Conservation (phyloP, 2,329 filamentous ascomycete species). For the Calonectria pauciramosa region DNA sequence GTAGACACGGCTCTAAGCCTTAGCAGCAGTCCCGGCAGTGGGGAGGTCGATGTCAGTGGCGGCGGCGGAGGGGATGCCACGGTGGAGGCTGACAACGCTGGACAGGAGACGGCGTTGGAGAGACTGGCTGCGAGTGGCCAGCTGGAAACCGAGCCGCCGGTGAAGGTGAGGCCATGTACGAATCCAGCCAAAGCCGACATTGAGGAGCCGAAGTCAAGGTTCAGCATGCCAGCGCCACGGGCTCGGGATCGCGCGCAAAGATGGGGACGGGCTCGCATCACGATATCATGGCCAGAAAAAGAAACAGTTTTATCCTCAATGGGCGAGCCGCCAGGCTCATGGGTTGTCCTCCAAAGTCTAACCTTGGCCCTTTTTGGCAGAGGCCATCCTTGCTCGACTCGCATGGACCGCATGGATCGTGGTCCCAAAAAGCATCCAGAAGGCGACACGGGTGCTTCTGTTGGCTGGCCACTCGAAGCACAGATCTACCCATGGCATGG, state of each 20-base stretch:
- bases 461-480: constrained; percentile 15
- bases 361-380: not conserved
- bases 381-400: constrained; percentile 9
- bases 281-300: constrained; percentile 13
- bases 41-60: constrained; percentile 16
- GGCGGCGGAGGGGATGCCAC: constrained; percentile 23
- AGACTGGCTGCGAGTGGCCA: not conserved
- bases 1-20: not conserved
- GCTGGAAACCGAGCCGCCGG: not conserved
- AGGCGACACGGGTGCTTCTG: not conserved
- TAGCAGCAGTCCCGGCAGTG: constrained; percentile 10
- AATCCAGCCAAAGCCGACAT: not conserved
- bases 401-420: constrained; percentile 17
- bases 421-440: constrained; percentile 4
- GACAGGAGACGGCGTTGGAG: not conserved
- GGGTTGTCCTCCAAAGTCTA: constrained; percentile 6
- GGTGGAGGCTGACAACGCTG: constrained; percentile 10
- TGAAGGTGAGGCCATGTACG: not conserved
- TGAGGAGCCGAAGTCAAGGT: not conserved
- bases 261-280: constrained; percentile 1
- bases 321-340: not conserved
- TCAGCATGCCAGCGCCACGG: not conserved
- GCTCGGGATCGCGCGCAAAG: constrained; percentile 10
- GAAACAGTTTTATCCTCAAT: constrained; percentile 15
- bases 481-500: constrained; percentile 12